These are phyloP conservation scores for Trichoderma semiorbis DNA, from an alignment of 2,329 filamentous ascomycete genomes.

Conservation along the genomic window DNA sequence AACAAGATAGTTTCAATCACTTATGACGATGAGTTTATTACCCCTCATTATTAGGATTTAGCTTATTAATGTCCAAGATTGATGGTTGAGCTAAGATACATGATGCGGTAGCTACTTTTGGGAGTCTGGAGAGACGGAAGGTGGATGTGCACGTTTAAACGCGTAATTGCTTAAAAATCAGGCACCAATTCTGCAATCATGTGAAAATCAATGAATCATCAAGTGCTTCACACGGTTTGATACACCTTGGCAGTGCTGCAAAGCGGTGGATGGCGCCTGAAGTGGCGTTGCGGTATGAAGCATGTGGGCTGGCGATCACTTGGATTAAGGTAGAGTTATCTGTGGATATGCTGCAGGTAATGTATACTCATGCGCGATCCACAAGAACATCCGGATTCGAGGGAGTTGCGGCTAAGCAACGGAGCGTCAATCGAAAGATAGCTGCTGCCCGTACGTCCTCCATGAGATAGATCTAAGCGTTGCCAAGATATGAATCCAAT, in stretches of 20 bases:
- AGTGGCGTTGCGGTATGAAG: slow-evolving; percentile 8
- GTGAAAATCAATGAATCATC: slow-evolving; percentile 6
- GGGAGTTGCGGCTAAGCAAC: background rate
- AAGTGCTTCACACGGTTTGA: background rate
- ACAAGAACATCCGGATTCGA: background rate
- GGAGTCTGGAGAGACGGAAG: background rate
- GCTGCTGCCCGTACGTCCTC: background rate
- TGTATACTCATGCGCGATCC: background rate
- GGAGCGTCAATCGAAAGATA: background rate
- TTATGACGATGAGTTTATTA: background rate
- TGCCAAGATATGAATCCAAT: background rate
- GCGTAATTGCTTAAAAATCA: background rate
- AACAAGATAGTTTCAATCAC: background rate
- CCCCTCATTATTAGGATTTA: background rate
- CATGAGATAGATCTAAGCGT: background rate
- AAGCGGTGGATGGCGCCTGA: background rate
- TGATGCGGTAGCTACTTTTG: too few relatives aligned
- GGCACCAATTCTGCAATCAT: background rate
- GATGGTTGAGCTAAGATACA: background rate
- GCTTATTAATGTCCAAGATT: background rate
- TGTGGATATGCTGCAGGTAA: background rate
- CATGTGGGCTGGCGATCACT: slow-evolving; percentile 1
- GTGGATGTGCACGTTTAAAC: background rate
- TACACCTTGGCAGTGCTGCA: background rate
- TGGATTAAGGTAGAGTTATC: background rate